Conservation (phyloP, 768 basidiomycete genomes). For the Cubamyces lactineus region DNA sequence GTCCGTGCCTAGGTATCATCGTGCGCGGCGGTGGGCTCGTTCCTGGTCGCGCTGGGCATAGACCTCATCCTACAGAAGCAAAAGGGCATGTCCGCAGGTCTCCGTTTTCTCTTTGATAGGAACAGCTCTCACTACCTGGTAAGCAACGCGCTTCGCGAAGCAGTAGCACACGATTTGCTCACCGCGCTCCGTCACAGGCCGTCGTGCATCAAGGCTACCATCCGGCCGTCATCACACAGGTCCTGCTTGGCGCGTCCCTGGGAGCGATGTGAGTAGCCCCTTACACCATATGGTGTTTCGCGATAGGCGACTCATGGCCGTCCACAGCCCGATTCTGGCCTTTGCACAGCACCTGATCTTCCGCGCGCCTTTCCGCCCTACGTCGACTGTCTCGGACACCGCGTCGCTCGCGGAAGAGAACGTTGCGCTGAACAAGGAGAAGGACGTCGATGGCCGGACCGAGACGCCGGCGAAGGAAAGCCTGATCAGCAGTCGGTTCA, state of each 20-base stretch:
- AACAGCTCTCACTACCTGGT: slow-evolving; percentile 61
- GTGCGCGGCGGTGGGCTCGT: slow-evolving; percentile 64
- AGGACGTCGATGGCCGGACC: neutral
- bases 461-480: slow-evolving; percentile 5
- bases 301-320: neutral
- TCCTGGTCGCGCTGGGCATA: slow-evolving; percentile 56
- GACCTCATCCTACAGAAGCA: slow-evolving; percentile 63
- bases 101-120: slow-evolving; percentile 65
- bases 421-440: slow-evolving; percentile 6
- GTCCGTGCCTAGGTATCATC: slow-evolving; percentile 44
- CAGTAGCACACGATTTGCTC: neutral
- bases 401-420: slow-evolving; percentile 7
- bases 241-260: slow-evolving; percentile 57
- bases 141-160: slow-evolving; percentile 23
- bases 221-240: slow-evolving; percentile 52
- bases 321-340: slow-evolving; percentile 53
- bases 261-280: slow-evolving; percentile 53
- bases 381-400: neutral
- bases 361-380: slow-evolving; percentile 48
- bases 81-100: slow-evolving; percentile 62
- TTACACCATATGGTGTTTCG: neutral
- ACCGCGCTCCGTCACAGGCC: slow-evolving; percentile 41
- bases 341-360: slow-evolving; percentile 58
- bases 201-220: slow-evolving; percentile 51
- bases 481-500: slow-evolving; percentile 21